Evolutionary conservation across 2,329 filamentous ascomycete genomes (phyloP), one percentile per base, ranked within the genome.

Genomic region (Hymenoscyphus albidus): DNA sequence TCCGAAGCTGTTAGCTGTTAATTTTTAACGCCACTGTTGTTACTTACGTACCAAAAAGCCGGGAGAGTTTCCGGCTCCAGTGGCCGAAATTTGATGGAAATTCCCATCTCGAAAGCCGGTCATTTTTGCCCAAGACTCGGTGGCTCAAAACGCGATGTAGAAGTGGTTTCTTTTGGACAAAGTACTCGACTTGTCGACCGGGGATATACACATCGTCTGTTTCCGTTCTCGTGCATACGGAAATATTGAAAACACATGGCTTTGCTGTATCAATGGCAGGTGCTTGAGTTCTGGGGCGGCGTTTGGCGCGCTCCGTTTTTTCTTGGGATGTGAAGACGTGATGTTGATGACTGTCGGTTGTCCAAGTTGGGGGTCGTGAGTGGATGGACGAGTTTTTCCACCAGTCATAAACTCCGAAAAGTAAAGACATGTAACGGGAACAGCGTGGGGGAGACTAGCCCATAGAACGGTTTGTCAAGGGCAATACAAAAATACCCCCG

Each of bases 371-470:
- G 62, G 40, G 64, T 58, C 65, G 62, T 22, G 61, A 39, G 31
- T 44, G 3, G 59, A 62, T 40, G 65, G 62, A 62, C 35, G 40
- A 69, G 54, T 67, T 67, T 48, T 69, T 70, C 69, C 70, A 69
- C 68, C 66, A 70, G 65, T 62, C n/a, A 63, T 0, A 54, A 5
- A 3, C 7, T 5, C 18, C 5, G 51, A 9, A 39, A 16, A 59
- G 66, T 66, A 62, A 59, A 64, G 66, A 58, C 57, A 62, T 64
- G 64, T 64, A 67, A 54, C 57, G 44, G 27, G 31, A 18, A 2
- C 18, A 32, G 65, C 65, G 67, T 70, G 68, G 68, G 68, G 65
- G 64, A 63, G 35, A 18, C 61, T 42, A 59, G 59, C 55, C 55
- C 44, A n/a, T 38, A 40, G 39, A 55, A 32, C 18, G 2, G 51